Evolutionary conservation across 306 rosid genomes (phyloP), one percentile per base, ranked within the genome.

Genomic region (Trichosanthes truncata): DNA sequence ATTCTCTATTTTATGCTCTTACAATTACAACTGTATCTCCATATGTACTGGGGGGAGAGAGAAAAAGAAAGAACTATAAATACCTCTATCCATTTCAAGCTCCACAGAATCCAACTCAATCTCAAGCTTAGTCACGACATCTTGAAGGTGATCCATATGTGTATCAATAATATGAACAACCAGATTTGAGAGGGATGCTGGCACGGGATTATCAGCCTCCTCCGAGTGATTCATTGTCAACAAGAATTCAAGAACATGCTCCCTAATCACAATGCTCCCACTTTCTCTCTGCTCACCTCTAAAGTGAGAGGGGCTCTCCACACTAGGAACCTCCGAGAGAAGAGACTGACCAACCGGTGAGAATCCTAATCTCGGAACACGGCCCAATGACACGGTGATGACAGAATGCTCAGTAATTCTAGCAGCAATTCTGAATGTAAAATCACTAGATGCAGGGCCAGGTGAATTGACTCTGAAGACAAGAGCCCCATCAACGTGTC

Each of bases 201-300:
- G 97, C 78, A 95, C 97, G 4, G 96, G 97, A 84, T 93, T 93
- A 84, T 95, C 97, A 8, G 97, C 97, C 85, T 95, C 97, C 89
- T 93, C 97, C 10, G 97, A 95, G 84, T 95, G 99, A 86, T 95
- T 95, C 97, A 91, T 93, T 17, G 95, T 95, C 91, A 92, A 82
- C 49, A 95, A 86, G 79, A 95, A 95, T 67, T 95, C 99, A 72
- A 95, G 95, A 84, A 95, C 99, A 85, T 92, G 97, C 88, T 93
- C 99, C 89, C 86, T 86, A 41, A 95, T 93, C 79, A 95, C 94
- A 76, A 78, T 86, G 53, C 97, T 90, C 53, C 83, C 78, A 82
- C 79, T 65, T 82, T 89, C 96, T 86, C 63, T 86, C 68, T 66
- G 88, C 78, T 84, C 93, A 74, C 89, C 91, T 75, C 90, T 85